These are phyloP conservation scores for Trametes pubescens DNA, from an alignment of 1,284 basidiomycete species.

Conservation along the genomic window DNA sequence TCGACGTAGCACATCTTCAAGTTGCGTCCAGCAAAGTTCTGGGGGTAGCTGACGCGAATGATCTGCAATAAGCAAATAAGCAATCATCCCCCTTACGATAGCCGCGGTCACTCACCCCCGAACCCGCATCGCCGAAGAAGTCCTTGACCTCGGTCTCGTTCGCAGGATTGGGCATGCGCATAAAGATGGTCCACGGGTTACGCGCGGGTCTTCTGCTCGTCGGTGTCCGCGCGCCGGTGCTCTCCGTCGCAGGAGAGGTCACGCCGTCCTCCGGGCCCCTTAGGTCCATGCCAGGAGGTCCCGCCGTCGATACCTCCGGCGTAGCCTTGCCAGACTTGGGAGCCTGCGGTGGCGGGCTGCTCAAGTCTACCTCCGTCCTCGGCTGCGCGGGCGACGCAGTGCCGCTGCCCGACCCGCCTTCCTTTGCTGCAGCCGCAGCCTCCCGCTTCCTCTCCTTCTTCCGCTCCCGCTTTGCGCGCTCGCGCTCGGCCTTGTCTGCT, in stretches of 20 bases:
- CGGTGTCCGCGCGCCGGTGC: constrained; percentile 70
- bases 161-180: constrained; percentile 69
- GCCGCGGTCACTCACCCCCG: constrained; percentile 56
- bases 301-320: constrained; percentile 42
- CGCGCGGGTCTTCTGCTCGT: constrained; percentile 67
- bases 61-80: constrained; percentile 56
- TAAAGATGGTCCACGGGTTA: constrained; percentile 87
- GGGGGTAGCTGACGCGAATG: constrained; percentile 72
- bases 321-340: constrained; percentile 53
- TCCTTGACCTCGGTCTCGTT: constrained; percentile 76
- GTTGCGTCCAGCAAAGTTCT: constrained; percentile 54
- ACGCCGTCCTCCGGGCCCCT: constrained; percentile 52
- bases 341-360: constrained; percentile 32
- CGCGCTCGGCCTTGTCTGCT: constrained; percentile 54
- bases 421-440: constrained; percentile 48
- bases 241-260: constrained; percentile 62
- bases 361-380: constrained; percentile 33
- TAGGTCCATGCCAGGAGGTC: constrained; percentile 38
- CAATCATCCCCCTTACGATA: background rate
- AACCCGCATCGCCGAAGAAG: constrained; percentile 76
- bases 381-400: constrained; percentile 34
- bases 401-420: constrained; percentile 37
- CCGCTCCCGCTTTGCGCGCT: constrained; percentile 63
- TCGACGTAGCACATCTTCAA: constrained; percentile 82
- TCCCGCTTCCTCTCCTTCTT: constrained; percentile 66